Evolutionary conservation across 2,329 filamentous ascomycete genomes (phyloP), one percentile per base, ranked within the genome.

Genomic region (Verticillium tricorpus): DNA sequence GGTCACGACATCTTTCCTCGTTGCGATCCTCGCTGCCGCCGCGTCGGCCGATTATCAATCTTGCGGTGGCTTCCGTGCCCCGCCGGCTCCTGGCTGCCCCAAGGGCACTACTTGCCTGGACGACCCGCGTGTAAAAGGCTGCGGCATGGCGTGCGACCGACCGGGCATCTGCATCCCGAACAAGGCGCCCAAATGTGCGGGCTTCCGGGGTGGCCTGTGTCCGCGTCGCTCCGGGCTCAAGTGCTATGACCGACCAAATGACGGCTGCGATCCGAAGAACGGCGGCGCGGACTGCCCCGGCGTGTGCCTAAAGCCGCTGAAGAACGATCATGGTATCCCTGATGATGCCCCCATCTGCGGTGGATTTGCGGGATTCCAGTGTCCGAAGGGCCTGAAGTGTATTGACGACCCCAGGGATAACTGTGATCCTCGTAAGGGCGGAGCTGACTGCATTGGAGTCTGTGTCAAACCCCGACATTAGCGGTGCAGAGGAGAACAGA

Each of bases 121-220:
- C 61, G 74, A 78, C 31, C 74, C 76, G 12, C 70, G 74, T 40
- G 56, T 35, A 5, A 11, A 67, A 66, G 34, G 62, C 28, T 76
- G 74, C 52, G 74, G 74, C 8, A 65, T 74, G 69, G 71, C 74
- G 3, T 76, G 74, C 60, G 74, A 76, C 52, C 59, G 22, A 7
- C 70, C 71, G 0, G 74, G 74, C 1, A 75, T 77, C 28, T 77
- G 72, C 55, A 64, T 73, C 1, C 69, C 70, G 31, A 64, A 62
- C 22, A 56, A 64, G 6, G 60, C 60, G 1, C 59, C 56, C 1
- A 45, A 34, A 0, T 76, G 74, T 25, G 65, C 65, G 2, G 74
- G 74, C 0, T 63, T 76, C 11, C 9, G 17, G 0, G 73, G 69
- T 0, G 31, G 56, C 1, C 1, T 17, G n/a, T 76, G 74, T 52